phyloP scores from a whole-genome alignment of 768 basidiomycete species.

The Termitomyces titanicus region DNA sequence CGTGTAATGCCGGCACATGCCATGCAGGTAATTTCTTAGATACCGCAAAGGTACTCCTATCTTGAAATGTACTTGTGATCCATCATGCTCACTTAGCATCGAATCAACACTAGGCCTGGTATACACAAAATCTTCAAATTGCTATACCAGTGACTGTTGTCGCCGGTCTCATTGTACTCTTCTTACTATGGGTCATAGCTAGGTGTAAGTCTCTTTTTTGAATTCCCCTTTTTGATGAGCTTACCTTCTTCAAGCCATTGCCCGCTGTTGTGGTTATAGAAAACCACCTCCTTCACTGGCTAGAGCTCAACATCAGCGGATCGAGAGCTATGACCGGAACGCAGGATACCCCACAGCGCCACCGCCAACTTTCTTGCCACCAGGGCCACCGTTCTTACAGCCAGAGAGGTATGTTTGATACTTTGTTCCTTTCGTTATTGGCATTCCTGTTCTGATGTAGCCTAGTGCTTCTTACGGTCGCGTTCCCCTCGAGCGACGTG shows the following conservation, averaged over 20 bases:
- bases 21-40: constrained; percentile 53
- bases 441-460: background rate
- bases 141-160: constrained; percentile 77
- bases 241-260: constrained; percentile 25
- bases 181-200: constrained; percentile 50
- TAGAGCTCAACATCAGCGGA: constrained; percentile 14
- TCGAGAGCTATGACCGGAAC: constrained; percentile 19
- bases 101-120: constrained; percentile 58
- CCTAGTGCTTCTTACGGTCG: constrained; percentile 19
- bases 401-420: constrained; percentile 14
- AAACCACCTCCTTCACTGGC: constrained; percentile 8
- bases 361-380: constrained; percentile 9
- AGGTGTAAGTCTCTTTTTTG: constrained; percentile 30
- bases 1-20: constrained; percentile 61
- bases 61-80: background rate
- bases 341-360: constrained; percentile 15
- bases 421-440: background rate
- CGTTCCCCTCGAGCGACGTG: constrained; percentile 24
- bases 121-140: constrained; percentile 71
- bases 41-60: constrained; percentile 50
- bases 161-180: constrained; percentile 56
- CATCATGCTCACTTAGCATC: constrained; percentile 7
- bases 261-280: constrained; percentile 29
- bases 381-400: constrained; percentile 12
- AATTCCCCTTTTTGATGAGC: background rate